Percentiles rank a stretch among this genome's conserved stretches.
These are phyloP conservation scores for Microsporum audouinii DNA, from an alignment of 2,329 filamentous ascomycete species.

Conservation along the genomic window DNA sequence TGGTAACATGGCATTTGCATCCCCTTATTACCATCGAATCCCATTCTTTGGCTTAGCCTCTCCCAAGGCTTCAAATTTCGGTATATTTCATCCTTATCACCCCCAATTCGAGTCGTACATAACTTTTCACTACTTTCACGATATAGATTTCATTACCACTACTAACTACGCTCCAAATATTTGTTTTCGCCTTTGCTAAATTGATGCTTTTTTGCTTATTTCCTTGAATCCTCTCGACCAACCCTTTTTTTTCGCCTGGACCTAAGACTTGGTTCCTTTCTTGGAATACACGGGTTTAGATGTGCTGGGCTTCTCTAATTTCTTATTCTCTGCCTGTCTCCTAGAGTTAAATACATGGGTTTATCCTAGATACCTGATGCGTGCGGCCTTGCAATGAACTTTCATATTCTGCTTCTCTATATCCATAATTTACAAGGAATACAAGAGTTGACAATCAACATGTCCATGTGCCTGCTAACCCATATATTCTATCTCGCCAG, in stretches of 20 bases:
- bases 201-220: conserved; percentile 2
- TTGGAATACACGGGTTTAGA: not conserved
- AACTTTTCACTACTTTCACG: not conserved
- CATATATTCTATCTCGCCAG: not conserved
- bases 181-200: conserved; percentile 7
- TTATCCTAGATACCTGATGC: not conserved
- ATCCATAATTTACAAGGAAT: not conserved
- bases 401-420: not conserved
- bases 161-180: conserved; percentile 10
- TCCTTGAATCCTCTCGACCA: not conserved
- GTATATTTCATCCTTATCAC: not conserved
- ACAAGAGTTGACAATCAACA: not conserved
- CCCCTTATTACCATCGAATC: not conserved
- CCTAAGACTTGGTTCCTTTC: not conserved
- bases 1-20: not conserved
- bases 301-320: not conserved
- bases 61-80: not conserved
- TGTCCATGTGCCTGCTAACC: not conserved
- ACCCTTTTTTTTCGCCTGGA: not conserved
- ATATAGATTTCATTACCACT: not conserved
- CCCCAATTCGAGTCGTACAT: not conserved
- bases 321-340: not conserved
- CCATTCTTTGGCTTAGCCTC: not conserved
- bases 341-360: not conserved
- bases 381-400: not conserved